These are phyloP conservation scores for Melampsora larici-populina DNA, from an alignment of 1,284 basidiomycete genomes.

Conservation along the genomic window DNA sequence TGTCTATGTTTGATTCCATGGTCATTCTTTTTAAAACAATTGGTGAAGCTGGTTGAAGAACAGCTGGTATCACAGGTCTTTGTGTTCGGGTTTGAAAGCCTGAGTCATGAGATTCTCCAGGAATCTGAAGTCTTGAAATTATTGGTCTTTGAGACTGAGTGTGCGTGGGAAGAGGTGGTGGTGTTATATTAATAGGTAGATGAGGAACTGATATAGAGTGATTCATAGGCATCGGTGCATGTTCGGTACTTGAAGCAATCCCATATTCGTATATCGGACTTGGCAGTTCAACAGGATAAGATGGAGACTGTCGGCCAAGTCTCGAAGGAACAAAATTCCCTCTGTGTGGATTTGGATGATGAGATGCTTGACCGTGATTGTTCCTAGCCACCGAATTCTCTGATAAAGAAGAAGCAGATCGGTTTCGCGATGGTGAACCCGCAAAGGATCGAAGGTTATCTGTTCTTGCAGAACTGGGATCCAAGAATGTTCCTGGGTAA, in stretches of 20 bases:
- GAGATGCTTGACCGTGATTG: background rate
- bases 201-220: no score
- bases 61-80: background rate
- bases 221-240: no score
- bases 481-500: background rate
- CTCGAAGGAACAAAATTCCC: background rate
- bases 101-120: background rate
- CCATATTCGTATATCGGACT: background rate
- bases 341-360: background rate
- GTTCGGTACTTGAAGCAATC: background rate
- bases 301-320: background rate
- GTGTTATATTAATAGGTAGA: no score
- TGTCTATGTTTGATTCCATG: background rate
- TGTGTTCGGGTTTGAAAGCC: background rate
- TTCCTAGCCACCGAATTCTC: background rate
- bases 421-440: background rate
- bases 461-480: background rate
- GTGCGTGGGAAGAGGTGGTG: background rate
- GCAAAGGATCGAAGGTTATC: background rate
- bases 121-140: background rate
- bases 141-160: conserved; percentile 1
- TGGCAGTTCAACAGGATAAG: background rate
- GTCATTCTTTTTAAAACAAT: background rate
- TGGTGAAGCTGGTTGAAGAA: conserved; percentile 1
- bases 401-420: background rate